A percentile compares a stretch with the other conserved stretches of the same genome.
Evolutionary conservation across 495 filamentous ascomycete genomes (phyloP).

Genomic region (Evernia prunastri): DNA sequence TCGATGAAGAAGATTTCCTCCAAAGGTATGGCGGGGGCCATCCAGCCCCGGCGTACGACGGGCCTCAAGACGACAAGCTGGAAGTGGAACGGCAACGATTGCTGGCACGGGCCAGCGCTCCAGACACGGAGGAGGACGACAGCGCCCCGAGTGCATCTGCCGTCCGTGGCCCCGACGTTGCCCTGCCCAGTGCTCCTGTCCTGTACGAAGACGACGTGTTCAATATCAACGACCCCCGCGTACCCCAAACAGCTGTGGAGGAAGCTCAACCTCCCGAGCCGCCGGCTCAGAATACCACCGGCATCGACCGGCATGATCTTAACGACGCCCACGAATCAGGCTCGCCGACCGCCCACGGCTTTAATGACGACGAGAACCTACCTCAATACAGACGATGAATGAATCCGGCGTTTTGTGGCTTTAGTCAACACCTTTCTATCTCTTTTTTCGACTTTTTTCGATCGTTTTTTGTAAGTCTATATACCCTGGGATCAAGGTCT

Average conservation of each 20-base stretch:
- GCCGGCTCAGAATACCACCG: not conserved
- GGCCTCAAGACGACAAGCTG: slow-evolving; percentile 67
- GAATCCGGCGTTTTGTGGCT: slow-evolving; percentile 10
- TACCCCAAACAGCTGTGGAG: not conserved
- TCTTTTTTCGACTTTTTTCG: not conserved
- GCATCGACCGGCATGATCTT: not conserved
- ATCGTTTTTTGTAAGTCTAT: too few species aligned
- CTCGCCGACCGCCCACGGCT: not conserved
- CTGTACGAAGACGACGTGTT: slow-evolving; percentile 56
- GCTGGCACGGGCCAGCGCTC: slow-evolving; percentile 65
- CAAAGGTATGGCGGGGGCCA: slow-evolving; percentile 5
- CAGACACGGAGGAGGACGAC: slow-evolving; percentile 45
- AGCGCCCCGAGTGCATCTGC: slow-evolving; percentile 27
- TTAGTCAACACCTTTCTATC: not conserved
- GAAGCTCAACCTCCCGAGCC: not conserved
- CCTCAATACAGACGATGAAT: slow-evolving; percentile 18
- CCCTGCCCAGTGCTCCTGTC: slow-evolving; percentile 58
- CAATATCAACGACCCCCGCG: slow-evolving; percentile 12
- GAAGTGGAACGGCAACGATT: slow-evolving; percentile 74
- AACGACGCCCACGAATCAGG: not conserved
- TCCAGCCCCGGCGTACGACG: slow-evolving; percentile 33
- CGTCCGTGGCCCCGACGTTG: too few species aligned
- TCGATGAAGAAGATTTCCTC: slow-evolving; percentile 27
- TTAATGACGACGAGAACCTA: slow-evolving; percentile 10
- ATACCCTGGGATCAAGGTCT: not conserved